A percentile compares a stretch with the other conserved stretches of the same genome.
Conservation (phyloP, 2,329 filamentous ascomycete genomes). For the Myrmaecium sp. region DNA sequence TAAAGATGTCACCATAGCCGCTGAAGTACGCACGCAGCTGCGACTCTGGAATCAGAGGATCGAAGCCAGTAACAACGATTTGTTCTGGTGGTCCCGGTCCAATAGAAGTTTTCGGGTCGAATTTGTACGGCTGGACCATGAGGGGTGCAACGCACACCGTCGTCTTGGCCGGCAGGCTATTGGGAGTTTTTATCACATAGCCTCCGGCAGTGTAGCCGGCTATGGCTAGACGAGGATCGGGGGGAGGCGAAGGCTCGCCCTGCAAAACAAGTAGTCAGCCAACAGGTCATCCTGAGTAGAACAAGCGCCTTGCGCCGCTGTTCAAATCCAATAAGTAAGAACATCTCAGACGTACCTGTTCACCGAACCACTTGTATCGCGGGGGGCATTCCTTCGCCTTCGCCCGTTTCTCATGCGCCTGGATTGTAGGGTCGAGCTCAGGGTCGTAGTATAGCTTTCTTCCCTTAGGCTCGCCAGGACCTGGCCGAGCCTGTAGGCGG, state of each 20-base stretch:
- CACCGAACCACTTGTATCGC: constrained; percentile 34
- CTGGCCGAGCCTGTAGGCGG: constrained; percentile 31
- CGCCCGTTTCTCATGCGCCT: constrained; percentile 33
- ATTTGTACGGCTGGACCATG: constrained; percentile 62
- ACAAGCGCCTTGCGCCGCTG: too few species aligned
- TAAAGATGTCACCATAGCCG: constrained; percentile 71
- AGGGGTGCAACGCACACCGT: constrained; percentile 59
- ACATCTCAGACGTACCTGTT: constrained; percentile 29
- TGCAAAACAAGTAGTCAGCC: constrained; percentile 35
- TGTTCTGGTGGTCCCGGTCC: constrained; percentile 81
- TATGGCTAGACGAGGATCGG: constrained; percentile 66
- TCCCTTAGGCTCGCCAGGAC: constrained; percentile 36
- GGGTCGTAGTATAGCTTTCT: constrained; percentile 46
- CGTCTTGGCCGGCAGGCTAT: constrained; percentile 45
- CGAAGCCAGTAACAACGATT: constrained; percentile 90
- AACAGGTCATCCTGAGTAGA: too few species aligned
- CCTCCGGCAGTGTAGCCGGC: constrained; percentile 38
- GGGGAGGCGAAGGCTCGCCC: constrained; percentile 63
- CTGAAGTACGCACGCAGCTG: constrained; percentile 63
- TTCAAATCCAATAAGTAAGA: too few species aligned
- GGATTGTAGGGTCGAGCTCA: constrained; percentile 39
- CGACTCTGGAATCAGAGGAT: constrained; percentile 67
- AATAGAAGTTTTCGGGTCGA: constrained; percentile 68
- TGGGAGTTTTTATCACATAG: constrained; percentile 34
- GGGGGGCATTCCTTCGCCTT: too few species aligned